Percentiles rank a stretch among this genome's conserved stretches.
phyloP scores from a whole-genome alignment of 495 filamentous ascomycete genomes.

The Sabuloglossum arenarium region DNA sequence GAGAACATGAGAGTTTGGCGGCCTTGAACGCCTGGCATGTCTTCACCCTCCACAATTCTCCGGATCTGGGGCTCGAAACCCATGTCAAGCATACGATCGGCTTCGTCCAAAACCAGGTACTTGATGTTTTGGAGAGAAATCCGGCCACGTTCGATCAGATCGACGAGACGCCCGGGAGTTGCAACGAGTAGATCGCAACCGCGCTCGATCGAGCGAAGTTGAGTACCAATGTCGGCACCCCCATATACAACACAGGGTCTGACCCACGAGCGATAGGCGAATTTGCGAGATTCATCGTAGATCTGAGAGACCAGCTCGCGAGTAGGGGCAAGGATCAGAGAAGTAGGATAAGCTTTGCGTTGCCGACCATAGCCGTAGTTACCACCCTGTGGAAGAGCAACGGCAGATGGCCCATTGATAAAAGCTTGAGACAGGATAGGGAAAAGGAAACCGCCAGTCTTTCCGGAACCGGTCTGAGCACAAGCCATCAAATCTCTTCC shows the following conservation, averaged over 20 bases:
- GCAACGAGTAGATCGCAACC: constrained; percentile 95
- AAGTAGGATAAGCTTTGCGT: constrained; percentile 90
- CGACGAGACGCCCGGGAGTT: constrained; percentile 89
- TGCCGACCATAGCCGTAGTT: constrained; percentile 56
- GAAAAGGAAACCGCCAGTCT: constrained; percentile 98
- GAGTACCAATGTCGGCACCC: constrained; percentile 92
- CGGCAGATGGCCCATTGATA: constrained; percentile 57
- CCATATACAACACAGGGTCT: constrained; percentile 96
- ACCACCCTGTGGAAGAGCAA: constrained; percentile 35
- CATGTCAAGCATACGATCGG: constrained; percentile 99
- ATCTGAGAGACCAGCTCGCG: constrained; percentile 98
- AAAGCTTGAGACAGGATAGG: constrained; percentile 94
- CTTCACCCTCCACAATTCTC: constrained; percentile 91
- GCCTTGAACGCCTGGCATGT: constrained; percentile 69
- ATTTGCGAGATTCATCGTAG: constrained; percentile 93
- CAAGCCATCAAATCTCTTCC: constrained; percentile 98
- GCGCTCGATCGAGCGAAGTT: constrained; percentile 92
- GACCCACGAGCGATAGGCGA: constrained; percentile 96
- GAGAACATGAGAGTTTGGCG: constrained; percentile 99
- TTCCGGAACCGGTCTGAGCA: constrained; percentile 97
- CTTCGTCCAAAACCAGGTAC: constrained; percentile 96
- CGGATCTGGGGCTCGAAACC: constrained; percentile 99
- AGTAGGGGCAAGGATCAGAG: constrained; percentile 85
- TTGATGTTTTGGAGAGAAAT: constrained; percentile 95
- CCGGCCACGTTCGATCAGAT: constrained; percentile 93